phyloP scores from a whole-genome alignment of 768 basidiomycete species.

The Russula brevipes region DNA sequence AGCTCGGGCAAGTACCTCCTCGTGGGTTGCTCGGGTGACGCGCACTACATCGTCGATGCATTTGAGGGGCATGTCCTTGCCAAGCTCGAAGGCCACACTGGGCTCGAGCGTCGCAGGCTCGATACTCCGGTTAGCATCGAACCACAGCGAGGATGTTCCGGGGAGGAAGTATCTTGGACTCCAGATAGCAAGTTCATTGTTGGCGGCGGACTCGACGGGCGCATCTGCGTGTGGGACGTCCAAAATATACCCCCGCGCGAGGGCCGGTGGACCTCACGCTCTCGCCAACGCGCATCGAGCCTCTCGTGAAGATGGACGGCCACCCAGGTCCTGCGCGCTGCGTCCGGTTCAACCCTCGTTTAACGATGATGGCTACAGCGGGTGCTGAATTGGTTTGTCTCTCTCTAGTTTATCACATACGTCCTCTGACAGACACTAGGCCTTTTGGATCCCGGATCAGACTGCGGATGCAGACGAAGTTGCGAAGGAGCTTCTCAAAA shows the following conservation, averaged over 20 bases:
- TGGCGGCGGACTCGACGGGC: constrained; percentile 81
- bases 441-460: constrained; percentile 65
- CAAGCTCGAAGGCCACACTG: constrained; percentile 79
- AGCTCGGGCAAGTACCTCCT: constrained; percentile 86
- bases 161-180: constrained; percentile 93
- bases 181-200: constrained; percentile 90
- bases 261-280: constrained; percentile 53
- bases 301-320: constrained; percentile 56
- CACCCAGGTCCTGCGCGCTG: constrained; percentile 82
- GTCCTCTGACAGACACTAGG: constrained; percentile 33
- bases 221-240: constrained; percentile 83
- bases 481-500: constrained; percentile 63
- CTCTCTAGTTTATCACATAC: constrained; percentile 13
- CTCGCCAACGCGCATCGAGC: constrained; percentile 48
- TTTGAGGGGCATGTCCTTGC: constrained; percentile 81
- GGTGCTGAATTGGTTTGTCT: constrained; percentile 72
- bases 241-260: constrained; percentile 50
- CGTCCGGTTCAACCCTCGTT: constrained; percentile 84
- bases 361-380: constrained; percentile 82
- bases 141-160: constrained; percentile 74
- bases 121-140: constrained; percentile 50
- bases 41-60: constrained; percentile 90
- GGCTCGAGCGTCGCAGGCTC: constrained; percentile 64
- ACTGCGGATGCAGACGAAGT: constrained; percentile 64
- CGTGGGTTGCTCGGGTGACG: constrained; percentile 87